Base-by-base conservation (phyloP, 306 rosid species). In the Oxytropis ochrocephala region DNA sequence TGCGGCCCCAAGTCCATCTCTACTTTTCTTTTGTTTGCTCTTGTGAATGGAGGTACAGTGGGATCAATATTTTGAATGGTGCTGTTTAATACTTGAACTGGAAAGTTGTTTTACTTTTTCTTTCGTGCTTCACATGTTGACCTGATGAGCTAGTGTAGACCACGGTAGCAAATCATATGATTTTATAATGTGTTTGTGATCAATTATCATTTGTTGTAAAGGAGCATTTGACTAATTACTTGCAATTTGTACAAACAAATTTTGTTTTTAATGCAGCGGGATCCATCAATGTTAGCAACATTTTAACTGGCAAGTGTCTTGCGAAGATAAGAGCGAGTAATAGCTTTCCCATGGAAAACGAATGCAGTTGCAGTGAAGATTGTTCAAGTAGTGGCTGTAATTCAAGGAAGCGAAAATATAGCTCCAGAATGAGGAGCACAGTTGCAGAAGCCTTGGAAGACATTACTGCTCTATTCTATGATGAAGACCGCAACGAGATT, bases 361-460 rank as follows among this genome's bases (percentile, higher is more conserved):
- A 82, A 62, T 67, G 89, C 77, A 78, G 60, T 68, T 86, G 85
- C 73, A 19, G 74, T 9, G 79, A 73, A 46, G 70, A 72, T 6
- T 73, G 83, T 72, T 70, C 77, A 17, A 64, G 79, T 57, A 52
- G 73, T 64, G 43, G 69, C 12, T 83, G 80, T 21, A 61, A 58
- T 59, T 85, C 89, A 16, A 84, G 62, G 76, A 92, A 86, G 57
- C 82, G 51, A 44, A 67, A 77, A 24, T 76, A 3, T 33, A 47
- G 73, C 48, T 79, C 91, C 67, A 81, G 83, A 82, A 80, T 88
- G 63, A 80, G 91, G 49, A 89, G 89, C 84, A 83, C 93, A 5
- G 96, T 86, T 3, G 85, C 87, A 4, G 96, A 90, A 82, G 98
- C 98, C 70, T 81, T 90, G 91, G 98, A 92, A 83, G 98, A 92